Evolutionary conservation across 768 basidiomycete genomes (phyloP).

Genomic region (Termitomyces sp.): DNA sequence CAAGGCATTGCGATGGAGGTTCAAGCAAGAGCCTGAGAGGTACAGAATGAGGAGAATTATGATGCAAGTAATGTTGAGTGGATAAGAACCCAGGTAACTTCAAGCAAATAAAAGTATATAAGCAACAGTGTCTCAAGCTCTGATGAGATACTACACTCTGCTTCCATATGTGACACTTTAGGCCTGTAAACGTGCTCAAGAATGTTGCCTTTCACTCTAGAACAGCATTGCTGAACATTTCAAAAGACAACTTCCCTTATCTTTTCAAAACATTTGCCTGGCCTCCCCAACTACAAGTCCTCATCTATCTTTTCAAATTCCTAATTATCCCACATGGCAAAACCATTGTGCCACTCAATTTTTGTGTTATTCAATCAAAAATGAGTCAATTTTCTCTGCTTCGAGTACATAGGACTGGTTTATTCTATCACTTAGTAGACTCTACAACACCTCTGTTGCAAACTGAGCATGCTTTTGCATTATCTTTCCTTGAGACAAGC

Average conservation of each 20-base stretch:
- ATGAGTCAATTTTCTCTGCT: conserved; percentile 29
- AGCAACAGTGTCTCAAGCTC: background rate
- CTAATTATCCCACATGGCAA: background rate
- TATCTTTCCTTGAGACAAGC: conserved; percentile 56
- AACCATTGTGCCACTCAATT: background rate
- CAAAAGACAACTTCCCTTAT: background rate
- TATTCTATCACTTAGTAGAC: conserved; percentile 65
- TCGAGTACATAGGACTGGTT: conserved; percentile 57
- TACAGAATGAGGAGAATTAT: too few species aligned
- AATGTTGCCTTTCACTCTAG: background rate
- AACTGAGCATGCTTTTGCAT: conserved; percentile 49
- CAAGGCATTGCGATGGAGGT: too few species aligned
- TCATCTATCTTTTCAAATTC: background rate
- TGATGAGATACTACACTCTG: background rate
- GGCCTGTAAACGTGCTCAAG: background rate
- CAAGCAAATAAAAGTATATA: too few species aligned
- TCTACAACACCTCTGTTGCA: conserved; percentile 47
- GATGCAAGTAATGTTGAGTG: too few species aligned
- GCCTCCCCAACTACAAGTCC: background rate
- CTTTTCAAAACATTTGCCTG: background rate
- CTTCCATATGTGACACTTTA: background rate
- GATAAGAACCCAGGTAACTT: too few species aligned
- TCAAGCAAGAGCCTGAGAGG: too few species aligned
- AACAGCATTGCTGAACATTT: background rate
- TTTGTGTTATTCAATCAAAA: background rate